Conservation (phyloP, 2,329 filamentous ascomycete species). For the Colletotrichum cordylinicola region DNA sequence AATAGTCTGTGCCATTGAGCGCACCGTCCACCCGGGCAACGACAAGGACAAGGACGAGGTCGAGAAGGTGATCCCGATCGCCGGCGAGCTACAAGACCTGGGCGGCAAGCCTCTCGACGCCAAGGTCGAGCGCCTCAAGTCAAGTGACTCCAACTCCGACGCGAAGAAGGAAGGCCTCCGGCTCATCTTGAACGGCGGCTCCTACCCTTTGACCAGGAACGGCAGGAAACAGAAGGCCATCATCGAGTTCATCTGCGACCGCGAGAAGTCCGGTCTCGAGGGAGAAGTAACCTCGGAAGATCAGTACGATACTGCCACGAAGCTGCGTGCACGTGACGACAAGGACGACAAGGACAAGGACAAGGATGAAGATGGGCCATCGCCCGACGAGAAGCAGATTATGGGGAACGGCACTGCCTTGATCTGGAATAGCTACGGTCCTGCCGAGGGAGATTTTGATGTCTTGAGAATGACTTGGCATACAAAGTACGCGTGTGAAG, state of each 20-base stretch:
- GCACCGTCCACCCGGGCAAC: conserved; percentile 52
- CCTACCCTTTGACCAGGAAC: conserved; percentile 57
- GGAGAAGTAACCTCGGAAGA: conserved; percentile 66
- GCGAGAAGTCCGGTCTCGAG: conserved; percentile 74
- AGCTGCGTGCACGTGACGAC: conserved; percentile 24
- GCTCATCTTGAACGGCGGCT: conserved; percentile 70
- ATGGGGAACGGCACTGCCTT: conserved; percentile 67
- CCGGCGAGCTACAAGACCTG: conserved; percentile 68
- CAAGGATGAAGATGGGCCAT: conserved; percentile 39
- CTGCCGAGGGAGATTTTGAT: conserved; percentile 58
- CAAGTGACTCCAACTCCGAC: conserved; percentile 68
- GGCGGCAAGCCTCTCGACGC: conserved; percentile 69
- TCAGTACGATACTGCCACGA: conserved; percentile 48
- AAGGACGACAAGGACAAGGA: conserved; percentile 44
- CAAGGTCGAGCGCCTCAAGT: conserved; percentile 69
- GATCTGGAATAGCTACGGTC: conserved; percentile 76
- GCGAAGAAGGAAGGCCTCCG: conserved; percentile 74
- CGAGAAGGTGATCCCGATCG: conserved; percentile 72
- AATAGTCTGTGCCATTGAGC: conserved; percentile 77
- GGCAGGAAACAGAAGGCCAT: conserved; percentile 73
- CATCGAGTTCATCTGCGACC: conserved; percentile 86
- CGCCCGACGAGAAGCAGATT: conserved; percentile 52
- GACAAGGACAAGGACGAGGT: conserved; percentile 49
- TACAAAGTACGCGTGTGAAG: conserved; percentile 86
- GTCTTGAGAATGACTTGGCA: conserved; percentile 82